A percentile compares a stretch with the other conserved stretches of the same genome.
Conservation (phyloP, 1,139 yeast species). For the Nakaseomyces delphensis region DNA sequence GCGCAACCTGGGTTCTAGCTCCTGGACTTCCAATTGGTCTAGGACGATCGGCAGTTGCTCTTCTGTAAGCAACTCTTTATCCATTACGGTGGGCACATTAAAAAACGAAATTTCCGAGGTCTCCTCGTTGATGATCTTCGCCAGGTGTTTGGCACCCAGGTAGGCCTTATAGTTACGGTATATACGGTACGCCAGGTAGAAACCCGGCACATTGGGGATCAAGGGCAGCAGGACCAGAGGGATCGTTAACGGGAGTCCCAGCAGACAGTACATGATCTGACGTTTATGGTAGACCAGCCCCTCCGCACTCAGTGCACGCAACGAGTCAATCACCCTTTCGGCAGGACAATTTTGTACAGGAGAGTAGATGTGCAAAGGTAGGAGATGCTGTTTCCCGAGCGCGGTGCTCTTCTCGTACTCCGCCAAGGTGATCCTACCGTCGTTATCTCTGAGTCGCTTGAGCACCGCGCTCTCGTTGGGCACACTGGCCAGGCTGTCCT, state of each 20-base stretch:
- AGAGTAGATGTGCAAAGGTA: constrained; percentile 17
- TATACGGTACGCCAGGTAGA: constrained; percentile 70
- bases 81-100: not conserved
- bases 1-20: constrained; percentile 35
- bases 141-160: constrained; percentile 63
- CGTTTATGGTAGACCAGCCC: constrained; percentile 39
- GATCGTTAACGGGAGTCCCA: constrained; percentile 66
- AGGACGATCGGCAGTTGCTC: constrained; percentile 13
- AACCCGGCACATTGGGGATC: constrained; percentile 94
- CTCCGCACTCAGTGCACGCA: constrained; percentile 28
- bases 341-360: constrained; percentile 25
- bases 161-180: constrained; percentile 80
- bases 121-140: constrained; percentile 1
- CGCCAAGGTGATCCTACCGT: constrained; percentile 11
- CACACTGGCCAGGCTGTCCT: constrained; percentile 41
- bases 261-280: constrained; percentile 41
- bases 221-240: constrained; percentile 79
- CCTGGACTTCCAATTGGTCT: constrained; percentile 30
- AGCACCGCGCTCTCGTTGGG: constrained; percentile 37
- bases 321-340: constrained; percentile 15
- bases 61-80: not conserved
- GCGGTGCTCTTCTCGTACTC: constrained; percentile 11
- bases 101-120: not conserved
- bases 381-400: constrained; percentile 17
- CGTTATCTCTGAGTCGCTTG: constrained; percentile 19